Base-by-base conservation (phyloP, 495 filamentous ascomycete species). In the Xylaria bambusicola region DNA sequence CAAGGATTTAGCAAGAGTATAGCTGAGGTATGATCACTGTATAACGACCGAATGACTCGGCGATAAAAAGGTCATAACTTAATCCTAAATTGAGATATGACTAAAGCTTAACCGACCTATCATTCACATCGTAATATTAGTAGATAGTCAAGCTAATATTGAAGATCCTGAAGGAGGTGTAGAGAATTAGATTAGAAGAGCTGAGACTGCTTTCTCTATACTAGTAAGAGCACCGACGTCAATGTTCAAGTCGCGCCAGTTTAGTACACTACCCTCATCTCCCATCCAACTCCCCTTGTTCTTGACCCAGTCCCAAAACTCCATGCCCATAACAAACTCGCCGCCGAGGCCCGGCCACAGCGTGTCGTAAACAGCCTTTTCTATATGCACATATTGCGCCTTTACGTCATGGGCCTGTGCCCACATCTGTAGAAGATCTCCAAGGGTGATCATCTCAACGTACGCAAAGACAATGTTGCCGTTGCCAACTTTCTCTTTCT, bases 271-370 rank as follows among this genome's bases (percentile, higher is more conserved):
- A 23, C 17, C 47, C 26, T 36, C 27, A 38, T 61, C 66, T 33
- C 29, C 29, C 21, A 42, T 47, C 74, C 74, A 77, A 51, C 71
- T 73, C 10, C n/a, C 12, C 61, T 63, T 61, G 15, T 68, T 66
- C 20, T 63, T 45, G 2, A 17, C 46, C 57, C 69, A 65, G 4
- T 70, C 71, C 70, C 71, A 75, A 52, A 66, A 77, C 66, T 72
- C 62, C 65, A 74, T 72, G 71, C 76, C 76, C n/a, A 65, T 46
- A 8, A 70, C 75, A 62, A 76, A 71, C 68, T 75, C 71, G 12
- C 63, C 58, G 0, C 60, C 70, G 70, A 71, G 75, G 20, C 61
- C 42, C 21, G 74, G 72, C 70, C 73, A 77, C 15, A 77, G 7
- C 23, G 45, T 44, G n/a, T 72, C 35, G 50, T 59, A 79, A 15